Conservation (phyloP, 208 protist species). For the Tritrichomonas musculus region DNA sequence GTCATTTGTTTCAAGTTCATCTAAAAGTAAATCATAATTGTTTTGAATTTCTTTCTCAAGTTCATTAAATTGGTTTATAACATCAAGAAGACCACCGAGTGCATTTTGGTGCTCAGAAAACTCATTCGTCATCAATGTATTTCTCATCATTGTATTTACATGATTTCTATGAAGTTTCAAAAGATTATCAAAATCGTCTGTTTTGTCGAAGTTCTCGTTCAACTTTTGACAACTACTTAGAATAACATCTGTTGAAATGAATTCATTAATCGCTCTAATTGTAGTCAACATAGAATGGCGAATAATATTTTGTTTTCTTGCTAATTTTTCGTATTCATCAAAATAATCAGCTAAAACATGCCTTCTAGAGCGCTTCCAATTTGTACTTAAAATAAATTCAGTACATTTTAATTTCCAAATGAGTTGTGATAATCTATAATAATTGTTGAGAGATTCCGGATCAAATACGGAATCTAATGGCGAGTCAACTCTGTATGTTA, state of each 20-base stretch:
- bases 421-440: neutral
- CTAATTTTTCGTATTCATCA: neutral
- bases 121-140: neutral
- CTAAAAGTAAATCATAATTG: no score
- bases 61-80: neutral
- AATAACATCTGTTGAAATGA: slow-evolving; percentile 4
- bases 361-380: neutral
- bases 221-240: neutral
- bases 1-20: no score
- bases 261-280: neutral
- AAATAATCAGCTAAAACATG: neutral
- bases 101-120: slow-evolving; percentile 1
- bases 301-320: neutral
- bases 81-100: neutral
- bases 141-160: neutral
- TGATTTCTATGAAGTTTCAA: neutral
- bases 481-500: neutral
- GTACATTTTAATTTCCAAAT: neutral
- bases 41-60: neutral
- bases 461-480: neutral
- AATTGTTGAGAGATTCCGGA: neutral
- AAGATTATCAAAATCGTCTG: neutral
- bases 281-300: neutral
- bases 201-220: neutral
- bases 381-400: neutral